phyloP scores from a whole-genome alignment of 306 rosid species.

The Lablab purpureus region DNA sequence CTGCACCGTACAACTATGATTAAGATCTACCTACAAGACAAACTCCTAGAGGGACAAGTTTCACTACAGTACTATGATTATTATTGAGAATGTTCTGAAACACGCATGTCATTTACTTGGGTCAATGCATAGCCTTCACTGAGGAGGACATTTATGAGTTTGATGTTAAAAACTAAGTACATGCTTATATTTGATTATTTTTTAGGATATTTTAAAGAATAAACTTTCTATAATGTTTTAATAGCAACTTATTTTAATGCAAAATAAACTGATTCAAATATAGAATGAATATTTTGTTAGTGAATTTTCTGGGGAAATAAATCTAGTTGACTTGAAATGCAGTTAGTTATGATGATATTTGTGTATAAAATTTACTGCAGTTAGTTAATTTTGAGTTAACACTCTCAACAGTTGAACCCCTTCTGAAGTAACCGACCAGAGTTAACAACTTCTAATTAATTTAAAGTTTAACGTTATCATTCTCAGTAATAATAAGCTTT shows the following conservation, averaged over 20 bases:
- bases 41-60: not conserved
- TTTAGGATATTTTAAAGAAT: not conserved
- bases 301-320: not conserved
- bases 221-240: not conserved
- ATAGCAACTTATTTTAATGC: not conserved
- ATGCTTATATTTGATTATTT: not conserved
- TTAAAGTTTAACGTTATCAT: constrained; percentile 12
- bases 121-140: constrained; percentile 40
- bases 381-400: not conserved
- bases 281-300: not conserved
- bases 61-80: too few species aligned
- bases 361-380: not conserved
- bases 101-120: constrained; percentile 37
- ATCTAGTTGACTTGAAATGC: not conserved
- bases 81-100: constrained; percentile 8
- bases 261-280: constrained; percentile 2
- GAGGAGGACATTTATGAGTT: not conserved
- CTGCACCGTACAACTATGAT: not conserved
- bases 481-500: constrained; percentile 1
- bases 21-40: not conserved
- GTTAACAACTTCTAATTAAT: constrained; percentile 3
- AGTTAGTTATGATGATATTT: not conserved
- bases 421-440: constrained; percentile 19
- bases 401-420: not conserved
- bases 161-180: not conserved